A percentile compares a stretch with the other conserved stretches of the same genome.
These are phyloP conservation scores for Brasilioporus rufonigricans DNA, from an alignment of 768 basidiomycete genomes.

Conservation along the genomic window DNA sequence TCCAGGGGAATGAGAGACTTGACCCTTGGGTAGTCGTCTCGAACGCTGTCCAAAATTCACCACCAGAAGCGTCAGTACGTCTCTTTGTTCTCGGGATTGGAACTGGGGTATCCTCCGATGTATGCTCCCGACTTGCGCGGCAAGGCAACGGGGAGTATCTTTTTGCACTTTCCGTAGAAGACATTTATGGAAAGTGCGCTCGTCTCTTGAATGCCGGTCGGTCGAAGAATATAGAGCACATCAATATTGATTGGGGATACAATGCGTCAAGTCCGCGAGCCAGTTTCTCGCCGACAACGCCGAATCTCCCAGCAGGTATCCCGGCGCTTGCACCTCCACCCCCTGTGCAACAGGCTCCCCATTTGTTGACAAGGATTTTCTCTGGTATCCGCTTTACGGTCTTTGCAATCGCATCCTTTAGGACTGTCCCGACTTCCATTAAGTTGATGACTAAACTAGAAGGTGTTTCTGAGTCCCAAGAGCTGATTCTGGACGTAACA, in stretches of 20 bases:
- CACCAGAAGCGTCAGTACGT: slow-evolving; percentile 36
- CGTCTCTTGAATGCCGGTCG: slow-evolving; percentile 51
- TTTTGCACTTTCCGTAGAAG: slow-evolving; percentile 44
- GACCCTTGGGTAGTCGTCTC: slow-evolving; percentile 19
- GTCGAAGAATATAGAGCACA: slow-evolving; percentile 43
- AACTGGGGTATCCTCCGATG: slow-evolving; percentile 42
- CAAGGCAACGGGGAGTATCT: slow-evolving; percentile 51
- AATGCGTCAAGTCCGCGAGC: neutral
- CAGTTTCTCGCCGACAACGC: slow-evolving; percentile 16
- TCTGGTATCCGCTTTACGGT: slow-evolving; percentile 34
- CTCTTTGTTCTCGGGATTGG: slow-evolving; percentile 64
- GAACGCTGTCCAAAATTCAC: slow-evolving; percentile 33
- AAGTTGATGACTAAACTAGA: slow-evolving; percentile 29
- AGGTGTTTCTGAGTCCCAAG: slow-evolving; percentile 17
- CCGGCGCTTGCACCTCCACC: slow-evolving; percentile 35
- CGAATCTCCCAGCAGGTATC: slow-evolving; percentile 8
- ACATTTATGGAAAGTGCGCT: slow-evolving; percentile 48
- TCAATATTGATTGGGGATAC: slow-evolving; percentile 49
- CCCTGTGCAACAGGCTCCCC: slow-evolving; percentile 34
- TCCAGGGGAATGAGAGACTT: slow-evolving; percentile 16
- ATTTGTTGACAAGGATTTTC: slow-evolving; percentile 30
- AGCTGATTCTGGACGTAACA: slow-evolving; percentile 21
- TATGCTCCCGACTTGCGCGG: slow-evolving; percentile 53
- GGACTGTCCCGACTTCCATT: slow-evolving; percentile 26
- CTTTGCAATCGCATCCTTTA: slow-evolving; percentile 30